Base-by-base conservation (phyloP, 1,284 basidiomycete genomes). In the Malassezia yamatoensis region DNA sequence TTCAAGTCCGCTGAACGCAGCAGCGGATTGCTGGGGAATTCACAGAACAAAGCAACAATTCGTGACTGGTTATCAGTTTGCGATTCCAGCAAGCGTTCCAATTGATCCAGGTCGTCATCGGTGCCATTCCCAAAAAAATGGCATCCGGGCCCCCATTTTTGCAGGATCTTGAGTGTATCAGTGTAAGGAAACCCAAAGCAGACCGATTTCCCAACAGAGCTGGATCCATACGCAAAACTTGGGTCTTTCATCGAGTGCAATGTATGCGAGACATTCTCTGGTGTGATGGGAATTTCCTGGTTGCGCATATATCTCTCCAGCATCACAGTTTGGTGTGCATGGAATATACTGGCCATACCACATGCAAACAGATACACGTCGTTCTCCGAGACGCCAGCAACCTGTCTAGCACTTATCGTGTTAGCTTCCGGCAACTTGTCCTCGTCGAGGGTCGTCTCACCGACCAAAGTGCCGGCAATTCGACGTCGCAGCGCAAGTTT, bases 111-210 rank as follows among this genome's bases (percentile, higher is more conserved):
- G 58, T 94, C 88, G 3, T 79, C 74, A 56, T 87, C 83, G 5
- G 85, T 77, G 0, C 93, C 93, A 59, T 83, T 79, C 2, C 91
- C 93, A 57, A 88, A 82, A 78, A 96, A 94, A 75, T 89, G 81
- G 65, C 86, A 90, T 0, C 94, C 94, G 1, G 88, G 87, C 1
- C 94, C 94, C 89, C 91, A 98, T 76, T 99, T 96, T 65, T 93
- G 80, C 4, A 99, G 79, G 41, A 94, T 83, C 77, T 98, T 98
- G 59, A 96, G 81, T n/a, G 93, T 96, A 75, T 98, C 94, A 9
- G 85, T 89, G 76, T 96, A 99, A 0, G 91, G 87, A 76, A 98
- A 99, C 16, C 91, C 93, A 68, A 47, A 62, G 42, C 61, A 50
- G 18, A 67, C 60, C 46, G 63, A 66, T 47, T 72, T 70, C 5